These are phyloP conservation scores for Saccharomyces pastorianus DNA, from an alignment of 1,139 yeast species.

Conservation along the genomic window DNA sequence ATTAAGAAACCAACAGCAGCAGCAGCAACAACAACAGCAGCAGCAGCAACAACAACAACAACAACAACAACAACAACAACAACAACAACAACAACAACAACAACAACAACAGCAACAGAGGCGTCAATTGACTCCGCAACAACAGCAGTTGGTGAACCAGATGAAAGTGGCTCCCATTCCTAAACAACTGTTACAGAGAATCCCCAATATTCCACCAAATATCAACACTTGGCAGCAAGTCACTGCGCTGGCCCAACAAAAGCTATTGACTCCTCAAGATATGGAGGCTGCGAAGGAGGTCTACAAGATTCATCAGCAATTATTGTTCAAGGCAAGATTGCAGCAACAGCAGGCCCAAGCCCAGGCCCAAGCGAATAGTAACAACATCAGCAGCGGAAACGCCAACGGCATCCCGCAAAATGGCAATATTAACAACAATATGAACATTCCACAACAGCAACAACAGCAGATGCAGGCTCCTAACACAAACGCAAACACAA, in stretches of 20 bases:
- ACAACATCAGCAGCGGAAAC: constrained; percentile 4
- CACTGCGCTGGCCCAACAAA: constrained; percentile 57
- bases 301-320: constrained; percentile 34
- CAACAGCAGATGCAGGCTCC: constrained; percentile 8
- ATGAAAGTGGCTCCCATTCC: constrained; percentile 65
- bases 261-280: constrained; percentile 33
- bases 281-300: constrained; percentile 33
- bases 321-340: constrained; percentile 26
- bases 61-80: no score
- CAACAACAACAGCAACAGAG: constrained; percentile 16
- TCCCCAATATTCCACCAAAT: constrained; percentile 77
- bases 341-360: constrained; percentile 22
- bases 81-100: constrained; percentile 6
- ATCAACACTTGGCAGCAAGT: constrained; percentile 80
- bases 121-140: constrained; percentile 30
- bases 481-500: background rate
- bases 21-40: constrained; percentile 9
- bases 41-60: no score
- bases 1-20: constrained; percentile 21
- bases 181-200: constrained; percentile 52
- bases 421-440: background rate
- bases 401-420: constrained; percentile 17
- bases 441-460: constrained; percentile 8
- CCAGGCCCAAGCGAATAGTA: constrained; percentile 10
- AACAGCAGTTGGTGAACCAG: constrained; percentile 32